A percentile compares a stretch with the other conserved stretches of the same genome.
Evolutionary conservation across 202 grass and related monocot species (phyloP).

Genomic region (Cymbopogon flexuosus): DNA sequence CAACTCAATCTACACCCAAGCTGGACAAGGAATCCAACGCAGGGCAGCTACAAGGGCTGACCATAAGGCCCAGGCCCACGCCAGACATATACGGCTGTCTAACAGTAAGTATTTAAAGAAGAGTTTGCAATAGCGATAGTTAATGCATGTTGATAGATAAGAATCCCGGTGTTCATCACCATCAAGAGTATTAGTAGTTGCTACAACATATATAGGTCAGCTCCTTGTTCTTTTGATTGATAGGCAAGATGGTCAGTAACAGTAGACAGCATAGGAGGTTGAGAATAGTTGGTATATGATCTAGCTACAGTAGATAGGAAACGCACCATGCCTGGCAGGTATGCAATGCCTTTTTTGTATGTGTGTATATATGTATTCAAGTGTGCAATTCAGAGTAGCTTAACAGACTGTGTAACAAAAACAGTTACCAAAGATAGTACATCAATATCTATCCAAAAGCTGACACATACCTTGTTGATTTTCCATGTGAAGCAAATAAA

Average conservation of each 20-base stretch:
- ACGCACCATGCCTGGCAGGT: neutral
- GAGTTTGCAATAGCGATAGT: neutral
- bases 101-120: neutral
- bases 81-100: too few relatives aligned
- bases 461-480: conserved; percentile 76
- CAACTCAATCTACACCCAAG: too few relatives aligned
- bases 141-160: neutral
- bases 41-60: too few relatives aligned
- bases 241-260: neutral
- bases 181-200: neutral
- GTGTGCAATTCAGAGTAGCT: neutral
- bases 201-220: neutral
- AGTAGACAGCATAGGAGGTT: neutral
- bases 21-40: too few relatives aligned
- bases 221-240: neutral
- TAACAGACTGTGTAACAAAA: neutral
- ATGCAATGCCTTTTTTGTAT: neutral
- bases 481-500: conserved; percentile 76
- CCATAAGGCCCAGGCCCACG: too few relatives aligned
- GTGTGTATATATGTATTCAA: neutral
- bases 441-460: conserved; percentile 1
- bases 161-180: neutral
- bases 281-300: neutral
- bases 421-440: neutral
- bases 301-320: neutral